These are phyloP conservation scores for Eragrostis nindensis DNA, from an alignment of 176 grass and related monocot genomes.

Conservation along the genomic window DNA sequence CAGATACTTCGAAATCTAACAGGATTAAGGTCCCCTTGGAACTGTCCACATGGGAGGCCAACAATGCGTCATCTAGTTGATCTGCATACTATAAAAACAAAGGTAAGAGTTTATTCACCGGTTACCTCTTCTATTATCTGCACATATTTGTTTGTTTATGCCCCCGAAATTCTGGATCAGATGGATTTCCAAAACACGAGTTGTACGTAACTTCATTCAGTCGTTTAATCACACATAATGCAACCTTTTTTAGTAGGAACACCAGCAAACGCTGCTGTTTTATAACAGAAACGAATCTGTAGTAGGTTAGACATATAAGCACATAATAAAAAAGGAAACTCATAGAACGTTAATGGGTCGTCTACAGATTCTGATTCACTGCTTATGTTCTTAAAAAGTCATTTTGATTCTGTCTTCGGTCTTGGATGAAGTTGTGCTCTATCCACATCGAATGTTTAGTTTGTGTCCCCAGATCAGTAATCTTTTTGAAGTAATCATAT, in stretches of 20 bases:
- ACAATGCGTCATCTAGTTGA: slow-evolving; percentile 94
- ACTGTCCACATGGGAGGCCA: slow-evolving; percentile 95
- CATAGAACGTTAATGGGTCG: background rate
- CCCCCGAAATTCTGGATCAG: background rate
- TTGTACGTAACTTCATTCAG: background rate
- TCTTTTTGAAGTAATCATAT: background rate
- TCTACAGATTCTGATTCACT: background rate
- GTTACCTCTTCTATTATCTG: background rate
- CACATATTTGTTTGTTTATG: background rate
- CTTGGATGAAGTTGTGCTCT: background rate
- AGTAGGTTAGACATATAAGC: background rate
- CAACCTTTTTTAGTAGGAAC: background rate
- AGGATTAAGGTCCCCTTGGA: slow-evolving; percentile 81
- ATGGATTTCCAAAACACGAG: slow-evolving; percentile 11
- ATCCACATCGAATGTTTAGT: background rate
- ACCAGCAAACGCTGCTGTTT: background rate
- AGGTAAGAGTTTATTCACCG: slow-evolving; percentile 34
- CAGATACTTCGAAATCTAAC: slow-evolving; percentile 83
- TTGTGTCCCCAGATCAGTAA: background rate
- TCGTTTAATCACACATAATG: background rate
- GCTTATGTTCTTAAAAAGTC: background rate
- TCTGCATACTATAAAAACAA: slow-evolving; percentile 55
- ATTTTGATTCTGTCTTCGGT: background rate
- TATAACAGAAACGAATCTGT: slow-evolving; percentile 17
- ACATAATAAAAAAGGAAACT: background rate